phyloP scores from a whole-genome alignment of 176 grass and related monocot species.

The Eremochloa ophiuroides region DNA sequence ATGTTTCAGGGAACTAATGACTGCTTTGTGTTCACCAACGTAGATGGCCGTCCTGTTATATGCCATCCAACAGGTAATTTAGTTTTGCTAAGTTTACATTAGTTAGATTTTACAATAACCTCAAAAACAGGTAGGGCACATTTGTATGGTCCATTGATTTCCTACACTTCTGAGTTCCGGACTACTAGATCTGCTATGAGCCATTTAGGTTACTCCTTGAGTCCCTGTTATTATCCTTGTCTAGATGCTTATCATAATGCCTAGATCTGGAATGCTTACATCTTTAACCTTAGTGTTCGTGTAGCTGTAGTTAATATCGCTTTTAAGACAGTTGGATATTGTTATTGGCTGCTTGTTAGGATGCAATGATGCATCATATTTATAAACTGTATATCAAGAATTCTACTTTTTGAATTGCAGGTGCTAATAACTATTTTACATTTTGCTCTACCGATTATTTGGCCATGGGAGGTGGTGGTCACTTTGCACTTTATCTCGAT shows the following conservation, averaged over 20 bases:
- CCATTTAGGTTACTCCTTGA: neutral
- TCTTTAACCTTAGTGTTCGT: neutral
- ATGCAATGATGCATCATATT: constrained; percentile 4
- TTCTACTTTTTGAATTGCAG: constrained; percentile 42
- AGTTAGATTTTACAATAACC: neutral
- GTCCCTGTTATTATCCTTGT: neutral
- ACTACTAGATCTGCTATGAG: neutral
- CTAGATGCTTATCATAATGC: neutral
- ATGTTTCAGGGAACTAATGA: constrained; percentile 71
- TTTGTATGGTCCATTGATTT: neutral
- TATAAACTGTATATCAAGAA: constrained; percentile 2
- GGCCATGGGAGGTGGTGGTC: constrained; percentile 89
- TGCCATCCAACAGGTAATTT: constrained; percentile 78
- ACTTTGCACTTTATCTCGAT: constrained; percentile 90
- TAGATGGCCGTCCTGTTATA: constrained; percentile 67
- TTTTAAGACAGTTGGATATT: neutral
- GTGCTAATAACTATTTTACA: constrained; percentile 94
- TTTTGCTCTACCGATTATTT: constrained; percentile 68
- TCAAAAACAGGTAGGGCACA: neutral
- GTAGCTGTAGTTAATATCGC: neutral
- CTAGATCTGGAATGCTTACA: neutral
- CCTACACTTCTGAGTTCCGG: neutral
- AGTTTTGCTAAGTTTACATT: neutral
- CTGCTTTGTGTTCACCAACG: constrained; percentile 88
- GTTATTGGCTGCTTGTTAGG: neutral